Conservation (phyloP, 2,329 filamentous ascomycete genomes). For the Fusarium setosum region DNA sequence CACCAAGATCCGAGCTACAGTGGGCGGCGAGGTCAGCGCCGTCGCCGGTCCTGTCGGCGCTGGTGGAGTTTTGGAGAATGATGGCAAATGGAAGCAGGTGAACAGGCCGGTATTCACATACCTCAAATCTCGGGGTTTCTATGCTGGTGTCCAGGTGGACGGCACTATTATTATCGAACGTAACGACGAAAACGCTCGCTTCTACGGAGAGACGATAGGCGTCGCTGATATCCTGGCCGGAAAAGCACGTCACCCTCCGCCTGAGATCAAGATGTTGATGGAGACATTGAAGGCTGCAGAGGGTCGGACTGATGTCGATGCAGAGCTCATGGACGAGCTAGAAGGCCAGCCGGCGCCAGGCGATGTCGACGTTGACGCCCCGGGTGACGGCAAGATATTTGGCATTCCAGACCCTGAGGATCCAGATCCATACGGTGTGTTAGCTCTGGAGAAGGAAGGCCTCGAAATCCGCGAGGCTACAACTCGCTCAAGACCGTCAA, state of each 20-base stretch:
- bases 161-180: slow-evolving; percentile 87
- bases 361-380: slow-evolving; percentile 48
- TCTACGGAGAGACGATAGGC: slow-evolving; percentile 73
- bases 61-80: slow-evolving; percentile 77
- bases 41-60: slow-evolving; percentile 75
- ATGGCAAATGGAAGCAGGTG: slow-evolving; percentile 61
- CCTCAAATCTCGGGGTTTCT: slow-evolving; percentile 87
- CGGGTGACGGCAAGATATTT: slow-evolving; percentile 43
- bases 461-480: slow-evolving; percentile 51
- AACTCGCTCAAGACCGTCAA: slow-evolving; percentile 48
- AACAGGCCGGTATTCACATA: slow-evolving; percentile 68
- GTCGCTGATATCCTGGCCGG: slow-evolving; percentile 60
- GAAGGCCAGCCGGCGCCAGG: slow-evolving; percentile 50
- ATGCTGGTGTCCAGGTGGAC: slow-evolving; percentile 86
- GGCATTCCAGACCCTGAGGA: slow-evolving; percentile 52
- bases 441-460: slow-evolving; percentile 50
- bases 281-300: slow-evolving; percentile 49
- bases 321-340: slow-evolving; percentile 47
- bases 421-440: slow-evolving; percentile 52
- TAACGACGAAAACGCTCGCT: slow-evolving; percentile 84
- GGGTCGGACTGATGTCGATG: slow-evolving; percentile 48
- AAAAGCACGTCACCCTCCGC: slow-evolving; percentile 47
- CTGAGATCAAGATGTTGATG: slow-evolving; percentile 45
- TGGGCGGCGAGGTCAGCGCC: slow-evolving; percentile 82
- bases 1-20: slow-evolving; percentile 76